Conservation (phyloP, 228 moss, liverwort and hornwort genomes). For the Sphagnum fallax region DNA sequence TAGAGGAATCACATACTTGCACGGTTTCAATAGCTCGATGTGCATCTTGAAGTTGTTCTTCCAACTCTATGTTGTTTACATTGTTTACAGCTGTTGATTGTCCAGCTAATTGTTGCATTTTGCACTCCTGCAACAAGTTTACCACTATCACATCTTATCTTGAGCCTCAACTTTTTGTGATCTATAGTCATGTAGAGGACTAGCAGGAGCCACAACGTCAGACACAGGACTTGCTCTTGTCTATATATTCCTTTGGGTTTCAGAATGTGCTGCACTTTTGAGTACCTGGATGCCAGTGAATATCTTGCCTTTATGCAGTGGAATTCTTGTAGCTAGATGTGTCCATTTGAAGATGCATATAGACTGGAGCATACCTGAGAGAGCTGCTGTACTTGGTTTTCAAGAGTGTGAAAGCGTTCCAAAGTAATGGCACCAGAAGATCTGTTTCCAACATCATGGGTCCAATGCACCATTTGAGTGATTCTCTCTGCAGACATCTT, state of each 20-base stretch:
- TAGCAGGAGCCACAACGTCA: conserved; percentile 3
- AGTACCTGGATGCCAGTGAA: background rate
- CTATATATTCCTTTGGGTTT: background rate
- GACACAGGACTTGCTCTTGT: background rate
- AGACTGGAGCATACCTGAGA: conserved; percentile 9
- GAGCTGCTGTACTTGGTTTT: conserved; percentile 10
- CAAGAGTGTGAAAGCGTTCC: conserved; percentile 10
- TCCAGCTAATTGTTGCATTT: conserved; percentile 16
- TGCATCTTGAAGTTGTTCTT: no score
- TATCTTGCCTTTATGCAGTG: background rate
- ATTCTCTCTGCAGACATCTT: no score
- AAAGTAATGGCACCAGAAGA: conserved; percentile 3
- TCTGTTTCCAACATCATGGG: conserved; percentile 8
- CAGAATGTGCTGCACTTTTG: background rate
- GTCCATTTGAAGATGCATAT: background rate
- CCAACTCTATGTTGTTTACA: no score
- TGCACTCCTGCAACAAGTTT: background rate
- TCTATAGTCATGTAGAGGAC: conserved; percentile 12
- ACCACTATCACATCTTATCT: no score
- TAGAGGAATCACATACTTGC: no score
- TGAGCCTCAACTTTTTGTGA: no score
- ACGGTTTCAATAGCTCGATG: no score
- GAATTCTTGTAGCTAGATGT: background rate
- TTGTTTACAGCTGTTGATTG: conserved; percentile 8
- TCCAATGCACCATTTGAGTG: no score